phyloP scores from a whole-genome alignment of 495 filamentous ascomycete genomes.

The Daldinia caldariorum region DNA sequence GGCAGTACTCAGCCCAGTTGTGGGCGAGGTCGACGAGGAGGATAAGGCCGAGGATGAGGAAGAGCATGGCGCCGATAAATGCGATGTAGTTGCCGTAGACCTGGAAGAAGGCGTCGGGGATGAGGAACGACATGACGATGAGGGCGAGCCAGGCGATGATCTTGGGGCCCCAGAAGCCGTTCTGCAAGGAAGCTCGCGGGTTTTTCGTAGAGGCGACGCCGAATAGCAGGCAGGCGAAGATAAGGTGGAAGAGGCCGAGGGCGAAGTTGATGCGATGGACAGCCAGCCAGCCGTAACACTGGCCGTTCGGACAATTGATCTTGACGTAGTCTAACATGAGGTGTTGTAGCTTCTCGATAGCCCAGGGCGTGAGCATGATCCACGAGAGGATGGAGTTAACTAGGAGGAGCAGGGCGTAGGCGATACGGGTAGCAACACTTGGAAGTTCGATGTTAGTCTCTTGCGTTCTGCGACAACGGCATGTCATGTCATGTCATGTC shows the following conservation, averaged over 20 bases:
- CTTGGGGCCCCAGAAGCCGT: constrained; percentile 88
- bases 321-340: constrained; percentile 94
- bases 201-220: constrained; percentile 90
- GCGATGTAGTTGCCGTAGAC: constrained; percentile 96
- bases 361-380: constrained; percentile 99
- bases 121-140: constrained; percentile 92
- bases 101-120: constrained; percentile 94
- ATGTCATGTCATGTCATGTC: neutral
- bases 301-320: constrained; percentile 87
- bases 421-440: constrained; percentile 96
- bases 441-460: constrained; percentile 9
- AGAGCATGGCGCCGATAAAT: constrained; percentile 87
- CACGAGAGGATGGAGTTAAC: constrained; percentile 96
- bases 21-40: constrained; percentile 95
- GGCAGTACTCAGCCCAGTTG: constrained; percentile 96
- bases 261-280: constrained; percentile 98
- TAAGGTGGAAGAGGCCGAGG: constrained; percentile 89
- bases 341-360: constrained; percentile 91
- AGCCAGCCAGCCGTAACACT: constrained; percentile 94
- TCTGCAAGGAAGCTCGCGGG: constrained; percentile 87
- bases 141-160: constrained; percentile 82
- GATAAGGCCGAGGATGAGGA: constrained; percentile 91
- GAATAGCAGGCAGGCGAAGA: constrained; percentile 83
- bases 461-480: constrained; percentile 2
- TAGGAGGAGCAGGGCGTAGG: constrained; percentile 94